Percentiles rank a stretch among this genome's conserved stretches.
Conservation (phyloP, 306 rosid genomes). For the Medicago lupulina region DNA sequence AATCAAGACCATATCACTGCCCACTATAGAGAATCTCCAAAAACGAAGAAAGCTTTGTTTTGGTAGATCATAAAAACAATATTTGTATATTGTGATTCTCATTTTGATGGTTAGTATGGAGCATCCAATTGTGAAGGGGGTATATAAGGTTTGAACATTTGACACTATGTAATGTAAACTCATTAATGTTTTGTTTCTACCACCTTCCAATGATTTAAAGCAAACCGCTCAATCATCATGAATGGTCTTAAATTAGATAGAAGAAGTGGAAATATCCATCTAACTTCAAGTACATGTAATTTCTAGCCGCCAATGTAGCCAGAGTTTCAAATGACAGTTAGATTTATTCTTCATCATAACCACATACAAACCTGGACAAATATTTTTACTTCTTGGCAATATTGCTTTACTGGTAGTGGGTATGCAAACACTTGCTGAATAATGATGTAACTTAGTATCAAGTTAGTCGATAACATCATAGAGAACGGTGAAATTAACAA, state of each 20-base stretch:
- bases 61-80: slow-evolving; percentile 36
- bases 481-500: too few species aligned
- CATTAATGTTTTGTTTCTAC: slow-evolving; percentile 49
- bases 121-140: slow-evolving; percentile 8
- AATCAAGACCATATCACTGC: slow-evolving; percentile 94
- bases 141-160: slow-evolving; percentile 30
- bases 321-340: slow-evolving; percentile 19
- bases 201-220: slow-evolving; percentile 49
- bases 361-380: neutral
- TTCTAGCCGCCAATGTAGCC: slow-evolving; percentile 48
- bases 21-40: slow-evolving; percentile 86
- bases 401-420: neutral
- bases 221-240: slow-evolving; percentile 48
- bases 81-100: neutral
- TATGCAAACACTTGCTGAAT: too few species aligned
- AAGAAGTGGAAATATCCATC: neutral
- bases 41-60: slow-evolving; percentile 73
- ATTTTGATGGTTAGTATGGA: slow-evolving; percentile 21
- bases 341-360: neutral
- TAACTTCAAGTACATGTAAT: slow-evolving; percentile 33
- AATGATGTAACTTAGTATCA: too few species aligned
- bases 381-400: slow-evolving; percentile 12
- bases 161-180: slow-evolving; percentile 10
- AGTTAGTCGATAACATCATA: too few species aligned
- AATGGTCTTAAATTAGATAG: neutral